Percentiles rank a stretch among this genome's conserved stretches.
Conservation (phyloP, 495 filamentous ascomycete genomes). For the Aspergillus asperescens region DNA sequence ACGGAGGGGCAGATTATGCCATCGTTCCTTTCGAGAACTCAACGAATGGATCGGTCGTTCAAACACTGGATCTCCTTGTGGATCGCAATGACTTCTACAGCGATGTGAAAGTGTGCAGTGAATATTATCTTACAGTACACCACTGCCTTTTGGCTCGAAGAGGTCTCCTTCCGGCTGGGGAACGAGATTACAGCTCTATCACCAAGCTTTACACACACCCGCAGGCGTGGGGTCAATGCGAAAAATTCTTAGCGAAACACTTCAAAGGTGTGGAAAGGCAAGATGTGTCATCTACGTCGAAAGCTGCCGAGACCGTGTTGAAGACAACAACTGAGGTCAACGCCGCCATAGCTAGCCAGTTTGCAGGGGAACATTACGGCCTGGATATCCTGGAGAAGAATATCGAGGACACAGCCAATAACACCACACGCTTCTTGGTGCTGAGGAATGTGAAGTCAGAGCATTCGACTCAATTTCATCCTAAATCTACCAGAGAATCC, state of each 20-base stretch:
- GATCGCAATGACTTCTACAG: conserved; percentile 56
- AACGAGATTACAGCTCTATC: conserved; percentile 30
- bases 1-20: conserved; percentile 55
- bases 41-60: conserved; percentile 83
- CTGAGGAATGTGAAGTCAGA: conserved; percentile 46
- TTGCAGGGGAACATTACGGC: conserved; percentile 63
- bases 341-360: conserved; percentile 71
- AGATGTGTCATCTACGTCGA: conserved; percentile 81
- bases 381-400: conserved; percentile 63
- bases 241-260: conserved; percentile 59
- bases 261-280: conserved; percentile 68
- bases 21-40: conserved; percentile 96
- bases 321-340: conserved; percentile 50
- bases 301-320: conserved; percentile 70
- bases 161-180: conserved; percentile 26
- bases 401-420: conserved; percentile 80
- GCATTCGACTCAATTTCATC: conserved; percentile 16
- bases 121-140: conserved; percentile 77
- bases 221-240: conserved; percentile 91
- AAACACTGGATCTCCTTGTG: conserved; percentile 82
- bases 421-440: conserved; percentile 85
- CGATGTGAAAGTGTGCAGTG: conserved; percentile 67
- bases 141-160: conserved; percentile 69
- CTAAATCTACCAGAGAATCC: conserved; percentile 17
- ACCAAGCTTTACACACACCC: conserved; percentile 77